Evolutionary conservation across 106 monocot genomes (phyloP).

Genomic region (Platanthera guangdongensis): DNA sequence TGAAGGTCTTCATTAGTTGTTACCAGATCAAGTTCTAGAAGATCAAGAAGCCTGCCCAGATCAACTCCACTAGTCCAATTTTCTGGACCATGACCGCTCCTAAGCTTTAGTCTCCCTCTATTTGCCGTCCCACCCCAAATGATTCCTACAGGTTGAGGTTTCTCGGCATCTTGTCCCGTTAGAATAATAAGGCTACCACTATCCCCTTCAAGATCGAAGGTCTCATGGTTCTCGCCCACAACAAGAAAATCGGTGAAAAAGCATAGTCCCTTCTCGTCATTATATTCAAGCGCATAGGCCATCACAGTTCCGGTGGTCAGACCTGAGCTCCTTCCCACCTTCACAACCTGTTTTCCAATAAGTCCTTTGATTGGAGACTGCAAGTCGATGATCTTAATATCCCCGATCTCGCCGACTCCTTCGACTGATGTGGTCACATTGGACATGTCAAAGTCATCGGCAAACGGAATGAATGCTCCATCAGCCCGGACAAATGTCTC

Average conservation of each 20-base stretch:
- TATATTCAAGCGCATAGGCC: constrained; percentile 90
- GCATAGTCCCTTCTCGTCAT: constrained; percentile 90
- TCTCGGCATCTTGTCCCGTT: constrained; percentile 50
- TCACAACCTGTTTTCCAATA: constrained; percentile 78
- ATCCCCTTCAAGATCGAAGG: constrained; percentile 95
- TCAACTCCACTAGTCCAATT: constrained; percentile 98
- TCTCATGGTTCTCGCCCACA: constrained; percentile 84
- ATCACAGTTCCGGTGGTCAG: constrained; percentile 70
- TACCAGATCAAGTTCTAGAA: constrained; percentile 86
- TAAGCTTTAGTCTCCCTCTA: constrained; percentile 77
- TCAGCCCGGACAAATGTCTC: constrained; percentile 98
- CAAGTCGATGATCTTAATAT: constrained; percentile 70
- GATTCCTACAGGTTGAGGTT: constrained; percentile 72
- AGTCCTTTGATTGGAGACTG: constrained; percentile 71
- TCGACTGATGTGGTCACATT: constrained; percentile 67
- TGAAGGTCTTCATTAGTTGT: constrained; percentile 64
- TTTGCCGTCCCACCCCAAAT: constrained; percentile 96
- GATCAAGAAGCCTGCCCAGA: constrained; percentile 87
- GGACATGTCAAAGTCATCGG: constrained; percentile 74
- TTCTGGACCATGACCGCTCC: constrained; percentile 68
- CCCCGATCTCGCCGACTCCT: constrained; percentile 79
- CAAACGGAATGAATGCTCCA: constrained; percentile 93
- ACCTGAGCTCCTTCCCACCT: constrained; percentile 91
- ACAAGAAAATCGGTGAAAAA: constrained; percentile 95
- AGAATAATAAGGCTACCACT: constrained; percentile 91